phyloP scores from a whole-genome alignment of 2,329 filamentous ascomycete species.

The Bretziella fagacearum region DNA sequence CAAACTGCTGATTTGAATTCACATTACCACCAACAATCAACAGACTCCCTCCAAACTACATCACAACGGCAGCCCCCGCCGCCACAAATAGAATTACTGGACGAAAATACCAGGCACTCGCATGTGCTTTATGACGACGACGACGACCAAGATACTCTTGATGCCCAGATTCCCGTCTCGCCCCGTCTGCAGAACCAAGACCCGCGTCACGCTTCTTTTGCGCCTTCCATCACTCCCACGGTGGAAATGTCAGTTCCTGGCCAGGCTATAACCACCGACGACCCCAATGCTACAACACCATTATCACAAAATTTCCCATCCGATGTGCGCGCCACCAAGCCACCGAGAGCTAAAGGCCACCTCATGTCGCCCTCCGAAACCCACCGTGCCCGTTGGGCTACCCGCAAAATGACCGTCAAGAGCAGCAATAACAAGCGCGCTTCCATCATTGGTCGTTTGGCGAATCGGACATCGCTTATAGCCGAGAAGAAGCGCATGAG shows the following conservation, averaged over 20 bases:
- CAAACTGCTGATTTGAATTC: not conserved
- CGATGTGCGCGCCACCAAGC: constrained; percentile 9
- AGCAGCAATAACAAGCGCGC: constrained; percentile 64
- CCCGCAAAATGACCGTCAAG: constrained; percentile 64
- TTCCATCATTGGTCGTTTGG: constrained; percentile 62
- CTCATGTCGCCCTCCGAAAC: constrained; percentile 23
- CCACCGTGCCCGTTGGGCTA: constrained; percentile 86
- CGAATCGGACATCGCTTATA: constrained; percentile 36
- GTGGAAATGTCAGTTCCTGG: constrained; percentile 12
- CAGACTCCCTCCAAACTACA: not conserved
- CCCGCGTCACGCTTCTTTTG: constrained; percentile 13
- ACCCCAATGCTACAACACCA: constrained; percentile 11
- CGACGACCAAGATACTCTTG: constrained; percentile 1
- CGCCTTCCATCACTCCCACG: constrained; percentile 11
- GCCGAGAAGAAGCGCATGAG: constrained; percentile 52
- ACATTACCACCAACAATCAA: constrained; percentile 2
- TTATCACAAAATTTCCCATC: constrained; percentile 11
- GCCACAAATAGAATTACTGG: constrained; percentile 14
- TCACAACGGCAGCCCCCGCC: constrained; percentile 4
- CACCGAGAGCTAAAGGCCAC: constrained; percentile 13
- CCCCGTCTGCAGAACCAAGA: constrained; percentile 10
- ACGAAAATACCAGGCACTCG: constrained; percentile 13
- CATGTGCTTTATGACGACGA: constrained; percentile 9
- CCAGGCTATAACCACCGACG: constrained; percentile 14
- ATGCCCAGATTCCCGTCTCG: constrained; percentile 8